phyloP scores from a whole-genome alignment of 345 rosid genomes.

The Lepidium africanum region DNA sequence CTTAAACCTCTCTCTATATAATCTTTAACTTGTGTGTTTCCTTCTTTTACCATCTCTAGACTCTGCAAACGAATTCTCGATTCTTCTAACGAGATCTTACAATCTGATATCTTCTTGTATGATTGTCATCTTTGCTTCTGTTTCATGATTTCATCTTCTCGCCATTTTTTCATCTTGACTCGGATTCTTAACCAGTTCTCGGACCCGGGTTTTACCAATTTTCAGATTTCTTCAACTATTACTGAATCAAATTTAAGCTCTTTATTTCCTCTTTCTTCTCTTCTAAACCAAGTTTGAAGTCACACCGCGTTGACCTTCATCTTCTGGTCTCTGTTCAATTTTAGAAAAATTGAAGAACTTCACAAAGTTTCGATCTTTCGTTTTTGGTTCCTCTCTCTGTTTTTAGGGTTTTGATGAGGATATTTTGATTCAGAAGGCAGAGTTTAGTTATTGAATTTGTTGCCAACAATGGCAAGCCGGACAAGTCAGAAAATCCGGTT shows the following conservation, averaged over 20 bases:
- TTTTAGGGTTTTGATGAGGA: not conserved
- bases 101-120: not conserved
- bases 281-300: not conserved
- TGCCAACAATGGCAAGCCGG: constrained; percentile 33
- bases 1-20: not conserved
- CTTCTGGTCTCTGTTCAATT: not conserved
- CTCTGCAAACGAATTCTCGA: not conserved
- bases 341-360: not conserved
- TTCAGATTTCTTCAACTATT: not conserved
- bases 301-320: constrained; percentile 23
- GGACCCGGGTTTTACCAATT: not conserved
- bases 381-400: not conserved
- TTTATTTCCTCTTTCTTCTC: not conserved
- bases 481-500: constrained; percentile 37
- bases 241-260: not conserved
- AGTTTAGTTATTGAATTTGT: not conserved
- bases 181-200: constrained; percentile 19
- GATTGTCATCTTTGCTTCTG: constrained; percentile 15
- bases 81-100: not conserved
- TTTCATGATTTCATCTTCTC: constrained; percentile 6
- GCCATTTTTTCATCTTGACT: not conserved
- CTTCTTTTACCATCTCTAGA: constrained; percentile 16
- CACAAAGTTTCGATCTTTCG: constrained; percentile 12
- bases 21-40: constrained; percentile 7
- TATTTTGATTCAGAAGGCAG: not conserved